These are phyloP conservation scores for Lactarius hengduanensis DNA, from an alignment of 768 basidiomycete species.

Conservation along the genomic window DNA sequence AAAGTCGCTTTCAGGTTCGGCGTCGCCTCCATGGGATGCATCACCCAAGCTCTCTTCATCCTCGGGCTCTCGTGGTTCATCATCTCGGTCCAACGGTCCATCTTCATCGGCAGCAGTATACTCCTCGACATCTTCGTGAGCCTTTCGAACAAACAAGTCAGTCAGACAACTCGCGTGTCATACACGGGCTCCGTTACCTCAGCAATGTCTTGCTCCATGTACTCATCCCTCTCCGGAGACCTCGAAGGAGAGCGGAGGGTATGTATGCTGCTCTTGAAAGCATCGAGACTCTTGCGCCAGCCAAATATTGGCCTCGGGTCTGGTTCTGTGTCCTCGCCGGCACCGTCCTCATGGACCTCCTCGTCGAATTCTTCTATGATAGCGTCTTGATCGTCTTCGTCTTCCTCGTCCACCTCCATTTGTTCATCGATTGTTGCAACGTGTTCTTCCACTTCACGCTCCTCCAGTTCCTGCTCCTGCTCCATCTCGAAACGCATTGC, in stretches of 20 bases:
- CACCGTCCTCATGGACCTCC: conserved; percentile 27
- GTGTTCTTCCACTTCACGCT: conserved; percentile 32
- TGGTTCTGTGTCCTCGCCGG: conserved; percentile 28
- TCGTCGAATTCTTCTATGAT: conserved; percentile 19
- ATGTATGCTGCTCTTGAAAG: conserved; percentile 36
- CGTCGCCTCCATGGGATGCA: conserved; percentile 18
- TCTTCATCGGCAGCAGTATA: conserved; percentile 32
- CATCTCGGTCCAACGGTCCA: conserved; percentile 30
- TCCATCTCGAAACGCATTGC: conserved; percentile 52
- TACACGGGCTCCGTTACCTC: conserved; percentile 10
- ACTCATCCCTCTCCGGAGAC: conserved; percentile 29
- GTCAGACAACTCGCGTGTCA: neutral
- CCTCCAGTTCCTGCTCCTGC: conserved; percentile 48
- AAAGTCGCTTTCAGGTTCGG: conserved; percentile 13
- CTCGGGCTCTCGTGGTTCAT: conserved; percentile 19
- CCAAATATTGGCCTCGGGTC: conserved; percentile 34
- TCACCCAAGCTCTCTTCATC: conserved; percentile 28
- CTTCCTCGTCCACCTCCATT: conserved; percentile 26
- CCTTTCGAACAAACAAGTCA: conserved; percentile 1
- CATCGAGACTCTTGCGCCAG: conserved; percentile 39
- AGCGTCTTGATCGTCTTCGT: conserved; percentile 18
- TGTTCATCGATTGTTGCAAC: conserved; percentile 26
- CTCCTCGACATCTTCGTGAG: conserved; percentile 20
- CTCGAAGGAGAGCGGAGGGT: conserved; percentile 35
- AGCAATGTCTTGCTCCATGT: conserved; percentile 1